Base-by-base conservation (phyloP, 352 stramenopile genomes). In the Phytopythium chamaehyphon region DNA sequence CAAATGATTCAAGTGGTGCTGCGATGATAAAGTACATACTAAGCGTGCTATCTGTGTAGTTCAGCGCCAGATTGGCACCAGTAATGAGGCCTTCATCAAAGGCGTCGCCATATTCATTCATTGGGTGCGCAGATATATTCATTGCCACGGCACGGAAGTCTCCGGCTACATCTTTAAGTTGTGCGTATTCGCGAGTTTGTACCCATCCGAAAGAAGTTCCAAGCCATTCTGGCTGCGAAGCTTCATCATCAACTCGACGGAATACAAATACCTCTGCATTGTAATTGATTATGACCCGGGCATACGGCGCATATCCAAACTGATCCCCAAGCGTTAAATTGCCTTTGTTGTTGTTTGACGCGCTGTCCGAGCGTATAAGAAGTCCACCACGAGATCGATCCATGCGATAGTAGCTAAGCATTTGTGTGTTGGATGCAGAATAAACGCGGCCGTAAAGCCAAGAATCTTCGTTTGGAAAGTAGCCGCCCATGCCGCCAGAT, bases 1-100 rank as follows among this genome's bases (percentile, higher is more conserved):
- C 79, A 18, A 81, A 61, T 1, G 68, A 65, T 46, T 86, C 71
- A 44, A 87, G 75, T 1, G 83, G 83, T 22, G 82, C 64, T 1
- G 78, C 71, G 9, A 93, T 42, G 31, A 89, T 79, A 44, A 93
- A 90, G 69, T 95, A 95, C 81, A 93, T 93, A 51, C 68, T 89
- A 16, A 83, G 45, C 38, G 76, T 82, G 6, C 67, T 73, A 52
- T 86, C 80, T 15, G 62, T 79, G 54, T 80, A 88, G 37, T 62
- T 73, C 28, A 74, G 65, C 4, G 45, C 49, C 4, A 89, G 43
- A 45, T 93, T 95, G 21, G 57, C 55, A 11, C 81, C 85, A 1
- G 73, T 85, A 42, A 88, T 61, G 44, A 91, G 57, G 7, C 79
- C 80, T 19, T 48, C 50, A 1, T 64, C 64, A 35, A 86, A 71